Base-by-base conservation (phyloP, 2,329 filamentous ascomycete species). In the Ophiobolus disseminans region DNA sequence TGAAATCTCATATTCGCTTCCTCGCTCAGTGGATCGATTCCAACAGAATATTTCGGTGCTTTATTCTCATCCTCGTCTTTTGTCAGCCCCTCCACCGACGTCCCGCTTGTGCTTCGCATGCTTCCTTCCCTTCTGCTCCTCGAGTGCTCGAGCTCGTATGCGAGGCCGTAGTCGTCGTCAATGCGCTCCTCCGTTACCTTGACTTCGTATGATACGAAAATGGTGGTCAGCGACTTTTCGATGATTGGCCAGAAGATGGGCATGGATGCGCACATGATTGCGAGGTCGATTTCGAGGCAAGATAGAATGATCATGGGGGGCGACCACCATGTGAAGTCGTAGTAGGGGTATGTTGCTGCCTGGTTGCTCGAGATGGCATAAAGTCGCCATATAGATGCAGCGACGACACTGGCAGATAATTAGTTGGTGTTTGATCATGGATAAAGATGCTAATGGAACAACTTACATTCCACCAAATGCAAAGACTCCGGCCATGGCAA, bases 201-300 rank as follows among this genome's bases (percentile, higher is more conserved):
- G 19, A 74, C 63, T 40, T 73, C 68, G 48, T 61, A 65, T 7
- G 63, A 69, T 37, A 71, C 63, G 30, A 72, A 67, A 32, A 72
- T 72, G 25, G 63, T 55, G 13, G 52, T 40, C 22, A 68, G 34
- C 3, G 62, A 62, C 30, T 56, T 53, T 20, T 65, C 56, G 39
- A 72, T 50, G 7, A 69, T 48, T 3, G 69, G 69, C 68, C 68
- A 72, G 59, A 72, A 72, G 31, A 72, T 66, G 7, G 69, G 69
- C 43, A 72, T 68, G 4, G 64, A 68, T 13, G 69, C 68, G 50
- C 65, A 68, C 25, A 68, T 64, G 25, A 72, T 65, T 20, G 68
- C 69, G 17, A 71, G 50, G 19, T 70, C 55, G 50, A 71, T 62
- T 26, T 73, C 69, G 40, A 71, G 59, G 30, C 58, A 63, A 9